Evolutionary conservation across 1,139 yeast genomes (phyloP).

Genomic region (Candida labiduridarum): DNA sequence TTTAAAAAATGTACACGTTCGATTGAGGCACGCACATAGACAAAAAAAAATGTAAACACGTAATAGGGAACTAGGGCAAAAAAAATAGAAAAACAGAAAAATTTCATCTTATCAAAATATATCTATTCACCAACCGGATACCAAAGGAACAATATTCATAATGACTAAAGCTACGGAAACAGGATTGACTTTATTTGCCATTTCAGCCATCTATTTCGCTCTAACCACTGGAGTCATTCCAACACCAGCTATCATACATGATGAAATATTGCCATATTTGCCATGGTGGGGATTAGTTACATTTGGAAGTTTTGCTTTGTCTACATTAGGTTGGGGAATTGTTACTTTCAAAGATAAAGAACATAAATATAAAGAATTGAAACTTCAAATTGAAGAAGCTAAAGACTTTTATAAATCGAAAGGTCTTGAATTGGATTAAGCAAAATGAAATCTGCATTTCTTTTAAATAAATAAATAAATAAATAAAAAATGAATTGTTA

Average conservation of each 20-base stretch:
- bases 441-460: not conserved
- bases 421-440: constrained; percentile 56
- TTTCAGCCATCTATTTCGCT: constrained; percentile 57
- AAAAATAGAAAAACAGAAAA: not conserved
- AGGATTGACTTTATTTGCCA: constrained; percentile 46
- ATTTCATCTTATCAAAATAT: not conserved
- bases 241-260: constrained; percentile 47
- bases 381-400: constrained; percentile 67
- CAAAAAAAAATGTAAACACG: not conserved
- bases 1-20: not conserved
- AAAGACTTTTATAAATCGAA: constrained; percentile 57
- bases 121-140: not conserved
- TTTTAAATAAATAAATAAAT: constrained; percentile 11
- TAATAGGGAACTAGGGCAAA: not conserved
- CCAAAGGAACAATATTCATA: not conserved
- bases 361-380: constrained; percentile 65
- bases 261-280: constrained; percentile 62
- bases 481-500: not conserved
- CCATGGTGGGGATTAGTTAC: constrained; percentile 76
- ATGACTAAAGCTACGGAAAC: constrained; percentile 79
- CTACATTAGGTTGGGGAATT: constrained; percentile 71
- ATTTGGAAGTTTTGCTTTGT: constrained; percentile 74
- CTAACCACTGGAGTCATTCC: constrained; percentile 59
- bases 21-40: not conserved
- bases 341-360: constrained; percentile 74